Conservation (phyloP, 345 rosid genomes). For the Sonneratia caseolaris region DNA sequence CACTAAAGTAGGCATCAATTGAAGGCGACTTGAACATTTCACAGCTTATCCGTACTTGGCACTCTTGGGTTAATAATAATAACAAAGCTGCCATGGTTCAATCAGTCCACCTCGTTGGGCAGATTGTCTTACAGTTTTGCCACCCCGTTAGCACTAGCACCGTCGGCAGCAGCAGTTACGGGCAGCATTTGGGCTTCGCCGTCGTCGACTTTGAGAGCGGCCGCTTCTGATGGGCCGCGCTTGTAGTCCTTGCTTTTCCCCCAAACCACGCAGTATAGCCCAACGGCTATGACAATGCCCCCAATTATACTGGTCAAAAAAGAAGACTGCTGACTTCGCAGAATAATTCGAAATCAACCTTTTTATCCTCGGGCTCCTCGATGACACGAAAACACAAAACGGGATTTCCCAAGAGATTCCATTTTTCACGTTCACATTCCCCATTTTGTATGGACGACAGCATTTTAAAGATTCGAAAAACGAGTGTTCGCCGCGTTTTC, state of each 20-base stretch:
- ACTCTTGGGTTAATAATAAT: not conserved
- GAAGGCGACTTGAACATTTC: not conserved
- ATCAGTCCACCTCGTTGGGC: not conserved
- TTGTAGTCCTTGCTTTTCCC: conserved; percentile 54
- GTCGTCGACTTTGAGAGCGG: not conserved
- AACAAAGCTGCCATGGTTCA: not conserved
- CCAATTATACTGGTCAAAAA: conserved; percentile 37
- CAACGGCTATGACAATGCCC: conserved; percentile 49
- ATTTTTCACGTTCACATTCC: too few relatives aligned
- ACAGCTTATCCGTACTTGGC: not conserved
- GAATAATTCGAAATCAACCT: too few relatives aligned
- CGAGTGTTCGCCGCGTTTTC: not conserved
- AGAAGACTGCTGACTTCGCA: too few relatives aligned
- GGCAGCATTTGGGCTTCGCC: conserved; percentile 29
- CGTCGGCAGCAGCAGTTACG: conserved; percentile 7
- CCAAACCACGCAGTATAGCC: conserved; percentile 56
- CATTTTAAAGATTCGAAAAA: too few relatives aligned
- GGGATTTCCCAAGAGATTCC: too few relatives aligned
- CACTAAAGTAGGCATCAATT: too few relatives aligned
- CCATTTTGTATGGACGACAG: too few relatives aligned
- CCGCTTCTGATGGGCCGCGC: not conserved
- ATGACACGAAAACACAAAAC: too few relatives aligned
- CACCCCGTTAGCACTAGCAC: not conserved
- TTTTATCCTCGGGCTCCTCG: too few relatives aligned
- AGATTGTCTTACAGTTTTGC: not conserved